Percentiles rank a stretch among this genome's conserved stretches.
Evolutionary conservation across 2,329 filamentous ascomycete genomes (phyloP).

Genomic region (Stemphylium beticola): DNA sequence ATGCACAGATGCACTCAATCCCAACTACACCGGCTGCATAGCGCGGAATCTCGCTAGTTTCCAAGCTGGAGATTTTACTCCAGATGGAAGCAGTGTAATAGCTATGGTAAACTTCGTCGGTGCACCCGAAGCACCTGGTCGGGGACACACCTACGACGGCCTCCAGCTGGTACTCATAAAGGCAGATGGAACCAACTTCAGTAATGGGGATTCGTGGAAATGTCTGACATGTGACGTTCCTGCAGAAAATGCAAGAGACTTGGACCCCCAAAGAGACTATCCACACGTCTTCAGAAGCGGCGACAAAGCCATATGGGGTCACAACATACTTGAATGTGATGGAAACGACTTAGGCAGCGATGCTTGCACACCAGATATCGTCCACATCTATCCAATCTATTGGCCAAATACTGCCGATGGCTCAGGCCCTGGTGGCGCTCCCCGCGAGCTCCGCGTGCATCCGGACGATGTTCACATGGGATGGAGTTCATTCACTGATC

Average conservation of each 20-base stretch:
- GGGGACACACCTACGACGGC: no score
- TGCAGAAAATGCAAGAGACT: conserved; percentile 35
- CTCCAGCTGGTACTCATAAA: conserved; percentile 1
- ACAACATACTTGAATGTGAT: conserved; percentile 48
- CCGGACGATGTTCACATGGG: conserved; percentile 46
- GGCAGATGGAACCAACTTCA: conserved; percentile 45
- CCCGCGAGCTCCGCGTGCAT: conserved; percentile 55
- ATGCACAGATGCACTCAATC: conserved; percentile 46
- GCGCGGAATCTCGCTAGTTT: conserved; percentile 20
- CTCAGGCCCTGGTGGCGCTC: conserved; percentile 48
- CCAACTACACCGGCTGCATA: conserved; percentile 20
- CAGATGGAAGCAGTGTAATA: conserved; percentile 54
- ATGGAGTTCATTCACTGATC: not conserved
- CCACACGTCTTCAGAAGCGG: conserved; percentile 34
- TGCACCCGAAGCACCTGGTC: no score
- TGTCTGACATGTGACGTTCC: conserved; percentile 56
- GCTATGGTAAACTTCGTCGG: conserved; percentile 31
- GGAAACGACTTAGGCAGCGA: conserved; percentile 1
- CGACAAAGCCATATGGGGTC: conserved; percentile 43
- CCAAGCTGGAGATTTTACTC: conserved; percentile 48
- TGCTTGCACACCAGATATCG: conserved; percentile 47
- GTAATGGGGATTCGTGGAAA: conserved; percentile 57
- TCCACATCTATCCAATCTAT: conserved; percentile 52
- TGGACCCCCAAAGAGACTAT: conserved; percentile 47
- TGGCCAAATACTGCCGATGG: conserved; percentile 46